Conservation (phyloP, 257 asterid genomes). For the Ajuga chamaepitys region DNA sequence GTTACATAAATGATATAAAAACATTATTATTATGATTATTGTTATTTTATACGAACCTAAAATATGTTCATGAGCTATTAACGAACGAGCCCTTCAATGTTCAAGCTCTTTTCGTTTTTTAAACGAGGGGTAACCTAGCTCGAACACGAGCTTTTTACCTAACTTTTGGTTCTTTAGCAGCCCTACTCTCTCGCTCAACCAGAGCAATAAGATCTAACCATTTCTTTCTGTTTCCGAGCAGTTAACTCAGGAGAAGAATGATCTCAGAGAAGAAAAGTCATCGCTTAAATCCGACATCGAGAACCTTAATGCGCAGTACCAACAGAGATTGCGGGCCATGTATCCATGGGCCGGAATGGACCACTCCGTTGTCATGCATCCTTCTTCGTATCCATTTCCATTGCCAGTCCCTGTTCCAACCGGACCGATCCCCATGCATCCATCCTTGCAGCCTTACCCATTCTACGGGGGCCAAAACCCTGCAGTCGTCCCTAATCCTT, state of each 20-base stretch:
- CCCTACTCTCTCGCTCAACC: too few species aligned
- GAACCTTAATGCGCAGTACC: conserved; percentile 70
- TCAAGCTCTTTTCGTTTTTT: too few species aligned
- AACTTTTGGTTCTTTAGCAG: too few species aligned
- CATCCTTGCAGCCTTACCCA: conserved; percentile 85
- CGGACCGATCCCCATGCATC: conserved; percentile 89
- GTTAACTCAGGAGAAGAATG: conserved; percentile 63
- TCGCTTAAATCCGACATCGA: conserved; percentile 61
- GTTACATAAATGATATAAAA: too few species aligned
- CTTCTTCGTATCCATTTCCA: conserved; percentile 78
- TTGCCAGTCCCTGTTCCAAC: conserved; percentile 82
- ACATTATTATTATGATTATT: too few species aligned
- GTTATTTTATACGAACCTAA: too few species aligned
- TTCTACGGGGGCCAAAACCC: conserved; percentile 73
- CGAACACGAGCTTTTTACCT: too few species aligned
- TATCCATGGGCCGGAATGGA: conserved; percentile 96
- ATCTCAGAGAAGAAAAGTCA: conserved; percentile 73
- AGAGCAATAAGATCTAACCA: conserved; percentile 12
- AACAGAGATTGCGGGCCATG: conserved; percentile 75
- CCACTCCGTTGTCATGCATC: conserved; percentile 89
- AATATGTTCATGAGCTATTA: too few species aligned
- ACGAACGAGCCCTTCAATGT: too few species aligned
- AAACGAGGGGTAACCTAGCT: too few species aligned
- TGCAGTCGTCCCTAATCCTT: conserved; percentile 62
- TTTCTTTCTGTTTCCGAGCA: conserved; percentile 25